These are phyloP conservation scores for Fusarium paranaense DNA, from an alignment of 2,329 filamentous ascomycete species.

Conservation along the genomic window DNA sequence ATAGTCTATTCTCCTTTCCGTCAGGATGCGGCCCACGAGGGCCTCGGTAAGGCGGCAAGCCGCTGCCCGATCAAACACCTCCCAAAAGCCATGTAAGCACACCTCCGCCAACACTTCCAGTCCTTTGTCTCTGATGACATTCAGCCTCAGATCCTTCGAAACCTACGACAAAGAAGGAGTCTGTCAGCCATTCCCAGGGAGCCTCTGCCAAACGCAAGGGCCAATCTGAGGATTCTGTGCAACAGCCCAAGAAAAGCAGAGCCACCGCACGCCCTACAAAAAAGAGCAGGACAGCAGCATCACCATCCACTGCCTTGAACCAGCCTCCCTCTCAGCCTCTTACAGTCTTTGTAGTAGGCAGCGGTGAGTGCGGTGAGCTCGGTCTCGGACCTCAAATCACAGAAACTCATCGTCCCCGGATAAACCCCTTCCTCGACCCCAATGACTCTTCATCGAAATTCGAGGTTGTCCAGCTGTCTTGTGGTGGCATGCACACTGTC, in stretches of 20 bases:
- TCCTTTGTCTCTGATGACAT: not conserved
- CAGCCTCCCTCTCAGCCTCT: not conserved
- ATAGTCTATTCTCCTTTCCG: too few species aligned
- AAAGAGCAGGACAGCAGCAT: not conserved
- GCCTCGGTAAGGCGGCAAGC: not conserved
- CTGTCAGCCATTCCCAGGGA: not conserved
- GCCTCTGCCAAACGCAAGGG: not conserved
- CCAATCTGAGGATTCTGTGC: not conserved
- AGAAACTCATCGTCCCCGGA: not conserved
- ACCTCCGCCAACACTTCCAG: not conserved
- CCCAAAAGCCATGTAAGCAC: not conserved
- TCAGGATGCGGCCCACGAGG: not conserved
- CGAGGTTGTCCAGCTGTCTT: constrained; percentile 71
- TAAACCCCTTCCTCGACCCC: constrained; percentile 37
- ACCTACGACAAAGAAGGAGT: not conserved
- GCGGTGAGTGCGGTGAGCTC: constrained; percentile 17
- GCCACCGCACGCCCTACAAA: not conserved
- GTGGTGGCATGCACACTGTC: constrained; percentile 81
- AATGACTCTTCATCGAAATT: constrained; percentile 10
- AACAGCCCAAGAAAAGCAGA: not conserved
- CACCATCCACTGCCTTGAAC: not conserved
- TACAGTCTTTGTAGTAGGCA: constrained; percentile 14
- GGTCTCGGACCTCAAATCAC: constrained; percentile 18
- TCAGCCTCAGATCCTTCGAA: not conserved
- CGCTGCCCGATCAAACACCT: not conserved